Base-by-base conservation (phyloP, 768 basidiomycete species). In the Psilocybe cubensis region DNA sequence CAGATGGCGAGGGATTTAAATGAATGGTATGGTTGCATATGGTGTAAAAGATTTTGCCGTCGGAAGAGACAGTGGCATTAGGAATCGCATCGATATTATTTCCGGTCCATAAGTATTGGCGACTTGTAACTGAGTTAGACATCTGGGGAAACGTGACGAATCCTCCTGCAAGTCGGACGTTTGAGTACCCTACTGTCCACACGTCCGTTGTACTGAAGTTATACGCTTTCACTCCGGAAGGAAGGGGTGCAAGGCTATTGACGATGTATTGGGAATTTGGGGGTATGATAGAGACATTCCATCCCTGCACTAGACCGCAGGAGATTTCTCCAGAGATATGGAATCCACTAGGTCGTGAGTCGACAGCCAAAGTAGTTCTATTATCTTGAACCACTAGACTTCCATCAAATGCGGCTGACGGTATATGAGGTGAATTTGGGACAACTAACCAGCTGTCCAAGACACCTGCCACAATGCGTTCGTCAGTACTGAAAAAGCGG, bases 91-190 rank as follows among this genome's bases (percentile, higher is more conserved):
- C 33, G 1, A 11, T 23, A 4, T 43, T 38, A 17, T 54, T 54
- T 28, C 53, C 31, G 12, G 44, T 20, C 53, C 53, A 54, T 2
- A 54, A 14, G 23, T 54, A 54, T 38, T 23, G 49, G 10, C 53
- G 53, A 12, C 1, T 54, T 11, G 43, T 54, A 14, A 35, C 29
- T 10, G 44, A 25, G 7, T 24, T 44, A 8, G 24, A 29, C 3
- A 35, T 33, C 2, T 7, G 29, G 17, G 28, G 17, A 11, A 20
- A 5, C 42, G 42, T 17, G 24, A 33, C 24, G 10, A 42, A 44
- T 9, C 11, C 3, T 12, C 27, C n/a, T 20, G 44, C 21, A 18
- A 31, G 8, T 11, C 6, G 4, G 3, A 24, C 21, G 12, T 44
- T 29, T 28, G 44, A 45, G n/a, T 46, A 54, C 35, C 24, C 17